Evolutionary conservation across 139 green algal genomes (phyloP).

Genomic region (Nannochloris sp.): DNA sequence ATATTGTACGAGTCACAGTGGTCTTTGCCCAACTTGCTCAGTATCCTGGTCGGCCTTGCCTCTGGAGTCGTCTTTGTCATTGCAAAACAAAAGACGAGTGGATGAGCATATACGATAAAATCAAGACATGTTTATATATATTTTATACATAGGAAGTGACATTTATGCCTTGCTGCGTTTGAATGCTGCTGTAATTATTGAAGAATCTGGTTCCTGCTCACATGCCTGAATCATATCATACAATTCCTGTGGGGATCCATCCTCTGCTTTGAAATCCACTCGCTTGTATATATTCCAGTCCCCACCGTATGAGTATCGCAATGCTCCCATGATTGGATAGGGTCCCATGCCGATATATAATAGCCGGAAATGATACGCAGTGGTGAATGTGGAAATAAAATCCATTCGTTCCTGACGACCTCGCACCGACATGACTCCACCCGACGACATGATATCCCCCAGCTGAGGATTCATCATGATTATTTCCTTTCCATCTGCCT

Average conservation of each 20-base stretch:
- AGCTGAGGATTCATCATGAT: constrained; percentile 55
- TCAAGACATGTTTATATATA: background rate
- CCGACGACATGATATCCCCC: constrained; percentile 34
- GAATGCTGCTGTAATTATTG: constrained; percentile 27
- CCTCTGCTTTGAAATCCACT: constrained; percentile 19
- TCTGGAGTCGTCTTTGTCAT: constrained; percentile 68
- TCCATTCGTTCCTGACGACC: constrained; percentile 35
- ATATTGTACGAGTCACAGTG: constrained; percentile 65
- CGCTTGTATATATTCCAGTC: constrained; percentile 45
- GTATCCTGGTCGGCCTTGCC: constrained; percentile 65
- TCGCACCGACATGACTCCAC: constrained; percentile 44
- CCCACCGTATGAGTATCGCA: constrained; percentile 37
- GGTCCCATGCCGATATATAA: constrained; percentile 27
- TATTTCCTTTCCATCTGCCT: constrained; percentile 31
- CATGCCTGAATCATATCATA: constrained; percentile 36
- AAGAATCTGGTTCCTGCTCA: constrained; percentile 24
- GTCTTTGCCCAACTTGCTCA: constrained; percentile 62
- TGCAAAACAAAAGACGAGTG: constrained; percentile 26
- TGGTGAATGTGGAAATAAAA: constrained; percentile 35
- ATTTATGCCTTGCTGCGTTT: background rate
- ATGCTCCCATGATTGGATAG: constrained; percentile 56
- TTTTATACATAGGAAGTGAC: background rate
- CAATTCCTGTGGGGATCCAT: constrained; percentile 23
- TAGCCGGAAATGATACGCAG: constrained; percentile 53
- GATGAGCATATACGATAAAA: background rate